Evolutionary conservation across 805 yeast species (phyloP), one percentile per base, ranked within the genome.

Genomic region (Kodamaea leandrae): DNA sequence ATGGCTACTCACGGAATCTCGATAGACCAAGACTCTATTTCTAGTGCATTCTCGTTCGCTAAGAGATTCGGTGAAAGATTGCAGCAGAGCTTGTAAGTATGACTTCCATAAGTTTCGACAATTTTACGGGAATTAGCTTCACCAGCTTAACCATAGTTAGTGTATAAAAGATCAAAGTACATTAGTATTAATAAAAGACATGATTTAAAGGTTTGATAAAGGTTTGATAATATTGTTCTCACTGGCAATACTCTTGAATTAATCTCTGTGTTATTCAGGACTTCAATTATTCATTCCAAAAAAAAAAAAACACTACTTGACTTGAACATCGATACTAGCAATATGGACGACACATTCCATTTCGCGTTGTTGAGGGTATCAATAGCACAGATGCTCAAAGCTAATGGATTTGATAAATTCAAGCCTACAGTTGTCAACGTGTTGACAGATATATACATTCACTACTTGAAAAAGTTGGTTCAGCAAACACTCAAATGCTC

Each of bases 31-130:
- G 83, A 79, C 58, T 89, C 91, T 13, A 67, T 93, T 48, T 71
- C 84, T 62, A 84, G 81, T 61, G 95, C 95, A 12, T 86, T 87
- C 72, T 83, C 87, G 34, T 86, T 90, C 63, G 96, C 96, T 49
- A 86, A 85, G 56, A 86, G 82, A 51, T 57, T 70, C 36, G 66
- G 71, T 36, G 75, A 70, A 46, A 60, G 71, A 42, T 68, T 70
- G 47, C 75, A 69, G 51, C 75, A 68, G 53, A 74, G 75, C 26
- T 64, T 69, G 53, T 68, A 51, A 43, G 21, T 8, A 18, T 18
- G 12, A n/a, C n/a, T n/a, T n/a, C n/a, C n/a, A n/a, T n/a, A n/a
- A n/a, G n/a, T 21, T 21, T 21, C 24, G 24, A 21, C 9, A 21
- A 21, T 9, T 21, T 9, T 21, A 7, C 24, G 9, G n/a, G n/a